Evolutionary conservation across 495 filamentous ascomycete genomes (phyloP).

Genomic region (Pseudomonodictys pantanalensis): DNA sequence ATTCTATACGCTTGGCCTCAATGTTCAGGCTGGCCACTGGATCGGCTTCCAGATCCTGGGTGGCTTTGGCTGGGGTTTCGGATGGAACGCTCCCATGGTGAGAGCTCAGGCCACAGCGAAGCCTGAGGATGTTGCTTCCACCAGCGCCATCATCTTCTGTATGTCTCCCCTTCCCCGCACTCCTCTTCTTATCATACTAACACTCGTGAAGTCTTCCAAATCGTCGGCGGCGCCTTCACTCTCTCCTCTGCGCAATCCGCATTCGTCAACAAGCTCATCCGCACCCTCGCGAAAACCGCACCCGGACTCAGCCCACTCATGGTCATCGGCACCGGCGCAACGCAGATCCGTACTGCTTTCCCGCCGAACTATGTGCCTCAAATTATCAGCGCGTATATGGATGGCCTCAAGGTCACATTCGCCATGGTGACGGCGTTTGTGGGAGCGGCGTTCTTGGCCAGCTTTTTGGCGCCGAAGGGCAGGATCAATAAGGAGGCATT

Average conservation of each 20-base stretch:
- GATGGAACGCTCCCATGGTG: not conserved
- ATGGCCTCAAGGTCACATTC: not conserved
- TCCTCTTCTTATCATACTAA: not conserved
- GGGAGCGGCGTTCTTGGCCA: not conserved
- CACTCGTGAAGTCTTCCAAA: constrained; percentile 24
- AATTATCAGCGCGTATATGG: not conserved
- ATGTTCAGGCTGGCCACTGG: constrained; percentile 4
- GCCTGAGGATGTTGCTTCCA: not conserved
- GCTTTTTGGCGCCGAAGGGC: not conserved
- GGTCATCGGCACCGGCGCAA: constrained; percentile 52
- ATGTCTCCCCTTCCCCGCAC: not conserved
- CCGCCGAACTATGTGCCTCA: not conserved
- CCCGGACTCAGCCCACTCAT: constrained; percentile 45
- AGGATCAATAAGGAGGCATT: not conserved
- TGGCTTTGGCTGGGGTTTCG: constrained; percentile 8
- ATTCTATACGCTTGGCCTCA: constrained; percentile 16
- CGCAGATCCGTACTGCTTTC: constrained; percentile 42
- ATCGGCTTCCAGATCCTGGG: constrained; percentile 25
- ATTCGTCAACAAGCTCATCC: constrained; percentile 34
- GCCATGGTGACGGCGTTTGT: not conserved
- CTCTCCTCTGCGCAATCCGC: constrained; percentile 29
- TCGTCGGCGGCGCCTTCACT: constrained; percentile 29
- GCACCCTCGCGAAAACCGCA: constrained; percentile 27
- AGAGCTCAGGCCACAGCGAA: not conserved
- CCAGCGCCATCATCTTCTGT: not conserved